These are phyloP conservation scores for Lepidium aucheri DNA, from an alignment of 345 rosid species.

Conservation along the genomic window DNA sequence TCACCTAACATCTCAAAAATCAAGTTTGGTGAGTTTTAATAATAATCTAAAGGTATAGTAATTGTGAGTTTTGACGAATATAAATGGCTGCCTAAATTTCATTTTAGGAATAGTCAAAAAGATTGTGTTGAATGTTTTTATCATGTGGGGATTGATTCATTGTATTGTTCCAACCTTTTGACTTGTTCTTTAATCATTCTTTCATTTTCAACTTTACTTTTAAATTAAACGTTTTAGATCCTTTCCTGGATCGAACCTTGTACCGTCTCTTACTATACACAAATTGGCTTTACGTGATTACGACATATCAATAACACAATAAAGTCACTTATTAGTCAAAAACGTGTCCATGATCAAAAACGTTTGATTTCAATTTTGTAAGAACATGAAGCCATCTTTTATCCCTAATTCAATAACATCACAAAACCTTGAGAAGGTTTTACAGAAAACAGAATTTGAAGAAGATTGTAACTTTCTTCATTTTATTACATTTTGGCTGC, in stretches of 20 bases:
- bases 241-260: neutral
- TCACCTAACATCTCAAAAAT: no score
- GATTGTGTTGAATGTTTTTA: constrained; percentile 9
- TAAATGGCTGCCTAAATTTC: no score
- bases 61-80: no score
- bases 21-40: no score
- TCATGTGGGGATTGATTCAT: constrained; percentile 7
- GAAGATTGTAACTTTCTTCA: neutral
- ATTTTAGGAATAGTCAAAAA: constrained; percentile 14
- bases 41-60: no score
- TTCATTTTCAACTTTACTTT: neutral
- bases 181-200: neutral
- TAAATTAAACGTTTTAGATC: neutral
- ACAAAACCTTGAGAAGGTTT: neutral
- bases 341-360: neutral
- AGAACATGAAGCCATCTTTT: neutral
- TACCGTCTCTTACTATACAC: neutral
- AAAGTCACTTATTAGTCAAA: neutral
- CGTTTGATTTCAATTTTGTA: neutral
- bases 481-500: constrained; percentile 14
- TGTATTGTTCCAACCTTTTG: constrained; percentile 20
- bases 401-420: neutral
- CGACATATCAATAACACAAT: neutral
- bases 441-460: neutral
- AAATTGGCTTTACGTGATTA: neutral